A percentile compares a stretch with the other conserved stretches of the same genome.
Conservation (phyloP, 257 asterid species). For the Solanum chmielewskii region DNA sequence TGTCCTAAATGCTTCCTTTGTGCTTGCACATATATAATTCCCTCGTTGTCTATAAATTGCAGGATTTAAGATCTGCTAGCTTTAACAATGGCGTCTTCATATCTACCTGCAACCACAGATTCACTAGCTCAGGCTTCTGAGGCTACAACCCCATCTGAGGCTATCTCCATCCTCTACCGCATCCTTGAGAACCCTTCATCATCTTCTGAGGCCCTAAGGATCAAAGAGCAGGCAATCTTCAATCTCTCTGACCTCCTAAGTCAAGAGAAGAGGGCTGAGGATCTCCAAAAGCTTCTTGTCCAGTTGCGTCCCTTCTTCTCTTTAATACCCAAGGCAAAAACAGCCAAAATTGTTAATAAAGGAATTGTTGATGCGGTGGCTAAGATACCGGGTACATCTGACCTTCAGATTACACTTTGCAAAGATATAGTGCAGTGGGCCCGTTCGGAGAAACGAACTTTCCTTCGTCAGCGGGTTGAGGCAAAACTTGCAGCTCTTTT, state of each 20-base stretch:
- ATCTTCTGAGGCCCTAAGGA: slow-evolving; percentile 28
- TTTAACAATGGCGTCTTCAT: slow-evolving; percentile 20
- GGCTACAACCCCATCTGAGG: slow-evolving; percentile 24
- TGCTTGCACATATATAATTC: neutral
- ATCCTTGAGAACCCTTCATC: slow-evolving; percentile 29
- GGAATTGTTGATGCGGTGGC: slow-evolving; percentile 29
- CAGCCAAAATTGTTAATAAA: slow-evolving; percentile 31
- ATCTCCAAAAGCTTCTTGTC: slow-evolving; percentile 18
- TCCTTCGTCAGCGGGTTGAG: slow-evolving; percentile 41
- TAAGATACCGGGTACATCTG: slow-evolving; percentile 33
- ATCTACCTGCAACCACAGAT: slow-evolving; percentile 26
- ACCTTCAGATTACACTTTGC: slow-evolving; percentile 33
- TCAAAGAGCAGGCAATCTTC: slow-evolving; percentile 33
- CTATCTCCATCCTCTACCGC: slow-evolving; percentile 21
- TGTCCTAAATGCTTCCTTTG: neutral
- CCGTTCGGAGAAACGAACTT: slow-evolving; percentile 33
- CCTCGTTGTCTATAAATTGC: neutral
- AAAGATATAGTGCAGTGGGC: slow-evolving; percentile 38
- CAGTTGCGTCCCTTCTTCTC: slow-evolving; percentile 29
- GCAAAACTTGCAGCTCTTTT: slow-evolving; percentile 32
- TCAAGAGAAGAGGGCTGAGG: slow-evolving; percentile 25
- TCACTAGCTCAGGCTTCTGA: slow-evolving; percentile 31
- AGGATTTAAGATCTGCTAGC: slow-evolving; percentile 1
- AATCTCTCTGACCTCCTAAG: slow-evolving; percentile 36
- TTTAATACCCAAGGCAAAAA: slow-evolving; percentile 35